A percentile compares a stretch with the other conserved stretches of the same genome.
These are phyloP conservation scores for Triadica sebifera DNA, from an alignment of 345 rosid genomes.

Conservation along the genomic window DNA sequence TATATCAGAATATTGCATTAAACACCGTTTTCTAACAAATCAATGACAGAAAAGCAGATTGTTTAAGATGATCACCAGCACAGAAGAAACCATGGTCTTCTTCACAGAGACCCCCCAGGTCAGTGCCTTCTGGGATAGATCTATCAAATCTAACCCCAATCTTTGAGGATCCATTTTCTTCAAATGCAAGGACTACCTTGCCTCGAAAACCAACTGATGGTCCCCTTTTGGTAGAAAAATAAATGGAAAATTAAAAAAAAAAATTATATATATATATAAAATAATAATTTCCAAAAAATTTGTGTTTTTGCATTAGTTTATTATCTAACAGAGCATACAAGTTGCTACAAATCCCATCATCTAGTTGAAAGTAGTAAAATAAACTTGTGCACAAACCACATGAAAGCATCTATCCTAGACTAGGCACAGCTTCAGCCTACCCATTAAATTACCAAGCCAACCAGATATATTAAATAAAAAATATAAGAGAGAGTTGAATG, in stretches of 20 bases:
- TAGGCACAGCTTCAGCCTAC: not conserved
- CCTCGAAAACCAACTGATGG: conserved; percentile 79
- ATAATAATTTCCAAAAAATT: not conserved
- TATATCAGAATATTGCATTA: not conserved
- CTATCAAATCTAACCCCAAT: conserved; percentile 94
- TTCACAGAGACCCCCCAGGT: conserved; percentile 93
- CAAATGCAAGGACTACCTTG: conserved; percentile 86
- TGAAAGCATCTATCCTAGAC: not conserved
- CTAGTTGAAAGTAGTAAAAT: not conserved
- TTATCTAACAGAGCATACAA: not conserved
- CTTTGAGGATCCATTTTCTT: conserved; percentile 82
- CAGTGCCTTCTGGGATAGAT: conserved; percentile 79
- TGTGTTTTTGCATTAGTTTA: not conserved
- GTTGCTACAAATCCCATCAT: not conserved
- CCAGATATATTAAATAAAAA: conserved; percentile 7
- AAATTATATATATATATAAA: not conserved
- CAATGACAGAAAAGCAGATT: not conserved
- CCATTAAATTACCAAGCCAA: not conserved
- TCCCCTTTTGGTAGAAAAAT: conserved; percentile 50
- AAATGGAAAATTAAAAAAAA: not conserved
- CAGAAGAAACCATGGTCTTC: conserved; percentile 90
- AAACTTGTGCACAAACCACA: not conserved
- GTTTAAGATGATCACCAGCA: conserved; percentile 50
- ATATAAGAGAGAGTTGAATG: not conserved
- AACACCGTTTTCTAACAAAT: not conserved